Evolutionary conservation across 768 basidiomycete genomes (phyloP), one percentile per base, ranked within the genome.

Genomic region (Xerocomellus amylosporus): DNA sequence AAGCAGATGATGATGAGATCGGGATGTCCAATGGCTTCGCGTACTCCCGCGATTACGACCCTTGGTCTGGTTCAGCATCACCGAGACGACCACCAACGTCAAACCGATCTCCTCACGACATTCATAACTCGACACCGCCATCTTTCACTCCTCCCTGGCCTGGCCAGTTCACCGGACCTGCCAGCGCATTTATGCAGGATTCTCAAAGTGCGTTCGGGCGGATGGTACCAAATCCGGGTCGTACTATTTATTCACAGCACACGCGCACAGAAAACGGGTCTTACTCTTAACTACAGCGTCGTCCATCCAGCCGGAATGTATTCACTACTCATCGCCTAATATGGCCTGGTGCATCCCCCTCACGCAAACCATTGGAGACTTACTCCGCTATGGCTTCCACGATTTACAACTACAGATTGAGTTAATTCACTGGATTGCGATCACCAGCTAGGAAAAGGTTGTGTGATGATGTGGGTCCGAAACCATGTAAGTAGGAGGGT

Each of bases 191-290:
- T 51, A 62, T 80, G 38, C 77, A 75, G 53, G 79, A 77, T 13
- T 67, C 80, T 63, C 67, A 65, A 57, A 51, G 12, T 53, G 5
- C 77, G 6, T 78, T 80, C 63, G 74, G 74, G 39, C 73, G 72
- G 50, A 58, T 62, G 59, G 71, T 41, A 53, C 75, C 77, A 63
- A 82, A 81, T 53, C 75, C 80, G 3, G 84, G 83, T 53, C 82
- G 83, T 60, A 86, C 84, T 30, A 84, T 85, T 57, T 85, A 85
- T 66, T 81, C 83, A 42, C 82, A 83, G 60, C 71, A 71, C 42
- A 67, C 74, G 39, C 71, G 67, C 53, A 65, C 71, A 45, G 76
- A 75, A 53, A 69, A 62, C 17, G 65, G 65, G 26, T 55, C 67
- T 34, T 69, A 61, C 44, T 60, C 62, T 53, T 71, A 58, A 55